phyloP scores from a whole-genome alignment of 2,329 filamentous ascomycete species.

The Colletotrichum musae region DNA sequence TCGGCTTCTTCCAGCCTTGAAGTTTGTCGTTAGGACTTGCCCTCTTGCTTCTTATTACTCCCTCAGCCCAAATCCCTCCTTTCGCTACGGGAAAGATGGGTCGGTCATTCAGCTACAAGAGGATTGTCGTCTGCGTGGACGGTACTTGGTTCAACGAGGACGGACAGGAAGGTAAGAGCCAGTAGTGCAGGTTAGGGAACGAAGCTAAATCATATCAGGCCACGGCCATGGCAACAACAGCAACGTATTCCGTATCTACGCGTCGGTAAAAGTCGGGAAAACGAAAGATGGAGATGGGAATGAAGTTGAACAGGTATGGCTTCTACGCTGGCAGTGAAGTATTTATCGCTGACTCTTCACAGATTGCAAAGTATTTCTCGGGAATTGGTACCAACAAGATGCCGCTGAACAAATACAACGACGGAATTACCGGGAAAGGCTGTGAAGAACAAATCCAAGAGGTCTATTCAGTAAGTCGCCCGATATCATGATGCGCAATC shows the following conservation, averaged over 20 bases:
- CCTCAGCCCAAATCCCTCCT: too few species aligned
- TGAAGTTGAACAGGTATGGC: neutral
- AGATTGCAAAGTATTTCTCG: constrained; percentile 34
- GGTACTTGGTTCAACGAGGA: constrained; percentile 38
- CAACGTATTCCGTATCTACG: constrained; percentile 31
- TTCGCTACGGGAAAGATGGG: too few species aligned
- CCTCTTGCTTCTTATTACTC: too few species aligned
- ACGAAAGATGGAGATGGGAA: constrained; percentile 18
- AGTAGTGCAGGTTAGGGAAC: too few species aligned
- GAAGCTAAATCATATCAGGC: neutral
- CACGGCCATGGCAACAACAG: constrained; percentile 30
- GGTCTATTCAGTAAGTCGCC: constrained; percentile 43
- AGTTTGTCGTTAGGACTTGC: too few species aligned
- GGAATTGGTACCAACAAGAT: constrained; percentile 43
- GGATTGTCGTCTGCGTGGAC: constrained; percentile 37
- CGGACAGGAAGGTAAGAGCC: constrained; percentile 27
- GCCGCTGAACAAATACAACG: constrained; percentile 43
- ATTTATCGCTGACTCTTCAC: neutral
- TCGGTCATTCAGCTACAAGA: neutral
- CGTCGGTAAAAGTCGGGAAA: constrained; percentile 24
- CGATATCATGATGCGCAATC: neutral
- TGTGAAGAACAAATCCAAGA: constrained; percentile 43
- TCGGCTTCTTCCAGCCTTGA: too few species aligned
- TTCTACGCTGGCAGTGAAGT: too few species aligned
- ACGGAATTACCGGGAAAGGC: constrained; percentile 41